phyloP scores from a whole-genome alignment of 768 basidiomycete species.

The Cystobasidium tubakii region DNA sequence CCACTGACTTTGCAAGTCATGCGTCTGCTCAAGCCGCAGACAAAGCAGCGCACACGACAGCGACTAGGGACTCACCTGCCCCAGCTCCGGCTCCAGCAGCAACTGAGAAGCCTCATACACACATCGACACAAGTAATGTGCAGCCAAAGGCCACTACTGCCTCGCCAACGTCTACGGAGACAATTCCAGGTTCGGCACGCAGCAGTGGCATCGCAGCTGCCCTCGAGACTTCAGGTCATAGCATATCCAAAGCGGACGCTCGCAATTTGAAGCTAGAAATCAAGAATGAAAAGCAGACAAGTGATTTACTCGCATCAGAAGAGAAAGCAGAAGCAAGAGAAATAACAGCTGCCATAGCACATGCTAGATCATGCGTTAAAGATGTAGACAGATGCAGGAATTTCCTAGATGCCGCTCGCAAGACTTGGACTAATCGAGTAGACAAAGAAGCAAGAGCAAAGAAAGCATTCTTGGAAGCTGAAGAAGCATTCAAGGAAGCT shows the following conservation, averaged over 20 bases:
- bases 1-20: background rate
- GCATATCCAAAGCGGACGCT: background rate
- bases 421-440: background rate
- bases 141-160: background rate
- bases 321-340: constrained; percentile 14
- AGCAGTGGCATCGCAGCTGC: constrained; percentile 20
- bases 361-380: constrained; percentile 1
- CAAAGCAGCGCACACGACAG: background rate
- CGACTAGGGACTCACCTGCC: background rate
- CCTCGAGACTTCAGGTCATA: constrained; percentile 25
- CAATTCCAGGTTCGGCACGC: background rate
- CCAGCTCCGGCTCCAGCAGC: background rate
- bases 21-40: background rate
- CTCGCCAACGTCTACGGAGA: background rate
- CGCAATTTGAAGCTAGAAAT: constrained; percentile 23
- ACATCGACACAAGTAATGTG: background rate
- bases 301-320: background rate
- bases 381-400: background rate
- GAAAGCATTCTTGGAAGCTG: background rate
- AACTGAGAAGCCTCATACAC: background rate
- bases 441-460: constrained; percentile 19
- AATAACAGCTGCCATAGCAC: background rate
- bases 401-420: background rate
- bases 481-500: constrained; percentile 20
- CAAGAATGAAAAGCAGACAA: constrained; percentile 18